Conservation (phyloP, 2,329 filamentous ascomycete species). For the Penicillium digitatum region DNA sequence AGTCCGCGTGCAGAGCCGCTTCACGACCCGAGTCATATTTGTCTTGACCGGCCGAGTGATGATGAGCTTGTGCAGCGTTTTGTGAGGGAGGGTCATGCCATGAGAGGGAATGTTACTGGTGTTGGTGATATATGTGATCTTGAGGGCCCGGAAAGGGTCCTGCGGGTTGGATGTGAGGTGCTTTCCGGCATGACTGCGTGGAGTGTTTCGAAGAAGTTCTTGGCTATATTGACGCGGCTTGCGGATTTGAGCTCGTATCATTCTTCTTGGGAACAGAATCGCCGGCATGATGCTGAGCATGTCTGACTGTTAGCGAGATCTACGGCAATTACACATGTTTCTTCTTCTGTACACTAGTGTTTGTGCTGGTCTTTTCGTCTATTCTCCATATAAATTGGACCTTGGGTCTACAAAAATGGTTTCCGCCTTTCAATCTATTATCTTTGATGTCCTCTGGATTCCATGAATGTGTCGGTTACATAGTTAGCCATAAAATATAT, state of each 20-base stretch:
- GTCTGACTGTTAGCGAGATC: not conserved
- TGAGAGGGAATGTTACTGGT: conserved; percentile 51
- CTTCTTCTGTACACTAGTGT: not conserved
- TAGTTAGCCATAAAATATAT: not conserved
- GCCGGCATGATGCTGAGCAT: conserved; percentile 1
- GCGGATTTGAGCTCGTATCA: conserved; percentile 23
- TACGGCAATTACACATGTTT: not conserved
- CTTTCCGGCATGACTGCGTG: conserved; percentile 35
- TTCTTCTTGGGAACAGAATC: conserved; percentile 3
- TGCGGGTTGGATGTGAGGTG: conserved; percentile 40
- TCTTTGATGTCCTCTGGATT: too few relatives aligned
- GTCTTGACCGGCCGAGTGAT: conserved; percentile 54
- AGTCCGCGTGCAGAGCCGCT: conserved; percentile 16
- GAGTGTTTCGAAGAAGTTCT: conserved; percentile 35
- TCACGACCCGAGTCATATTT: conserved; percentile 45
- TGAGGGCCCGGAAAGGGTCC: conserved; percentile 37
- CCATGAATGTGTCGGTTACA: too few relatives aligned
- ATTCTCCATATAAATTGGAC: not conserved
- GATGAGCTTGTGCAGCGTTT: conserved; percentile 58
- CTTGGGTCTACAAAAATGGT: not conserved
- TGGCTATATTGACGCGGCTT: conserved; percentile 32
- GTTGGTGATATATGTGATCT: conserved; percentile 50
- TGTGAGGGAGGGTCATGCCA: conserved; percentile 48
- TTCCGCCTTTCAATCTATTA: not conserved
- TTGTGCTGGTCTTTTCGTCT: not conserved